Evolutionary conservation across 78 protist genomes (phyloP).

Genomic region (Isochrysis galbana): DNA sequence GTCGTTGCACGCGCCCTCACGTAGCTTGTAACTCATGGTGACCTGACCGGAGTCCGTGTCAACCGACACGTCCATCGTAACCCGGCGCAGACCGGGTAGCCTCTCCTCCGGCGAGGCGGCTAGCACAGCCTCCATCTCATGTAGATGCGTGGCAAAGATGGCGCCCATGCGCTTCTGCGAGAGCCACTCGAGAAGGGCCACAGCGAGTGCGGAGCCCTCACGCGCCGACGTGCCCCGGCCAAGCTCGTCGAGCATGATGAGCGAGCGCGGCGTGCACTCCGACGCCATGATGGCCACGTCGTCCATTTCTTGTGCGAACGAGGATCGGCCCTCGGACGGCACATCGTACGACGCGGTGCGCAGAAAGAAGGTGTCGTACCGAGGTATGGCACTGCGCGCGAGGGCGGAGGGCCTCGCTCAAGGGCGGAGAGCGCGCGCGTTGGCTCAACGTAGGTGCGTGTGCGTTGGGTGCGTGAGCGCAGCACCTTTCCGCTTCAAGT

Average conservation of each 20-base stretch:
- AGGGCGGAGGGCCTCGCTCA: too few species aligned
- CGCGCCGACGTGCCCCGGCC: neutral
- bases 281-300: neutral
- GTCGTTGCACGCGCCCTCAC: neutral
- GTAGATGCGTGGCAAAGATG: neutral
- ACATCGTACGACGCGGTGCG: constrained; percentile 29
- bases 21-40: neutral
- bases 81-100: neutral
- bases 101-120: neutral
- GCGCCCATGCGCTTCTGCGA: neutral
- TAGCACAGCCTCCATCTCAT: neutral
- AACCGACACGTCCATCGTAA: neutral
- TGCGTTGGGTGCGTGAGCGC: neutral
- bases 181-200: neutral
- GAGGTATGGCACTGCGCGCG: too few species aligned
- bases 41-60: neutral
- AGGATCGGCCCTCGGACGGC: neutral
- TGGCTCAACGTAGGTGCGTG: neutral
- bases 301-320: constrained; percentile 2
- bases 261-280: neutral
- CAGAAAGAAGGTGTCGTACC: constrained; percentile 33
- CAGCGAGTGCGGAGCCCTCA: neutral
- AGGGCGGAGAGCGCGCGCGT: neutral
- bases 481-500: neutral
- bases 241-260: neutral